Evolutionary conservation across 2,329 filamentous ascomycete genomes (phyloP).

Genomic region (Aspergillus sp.): DNA sequence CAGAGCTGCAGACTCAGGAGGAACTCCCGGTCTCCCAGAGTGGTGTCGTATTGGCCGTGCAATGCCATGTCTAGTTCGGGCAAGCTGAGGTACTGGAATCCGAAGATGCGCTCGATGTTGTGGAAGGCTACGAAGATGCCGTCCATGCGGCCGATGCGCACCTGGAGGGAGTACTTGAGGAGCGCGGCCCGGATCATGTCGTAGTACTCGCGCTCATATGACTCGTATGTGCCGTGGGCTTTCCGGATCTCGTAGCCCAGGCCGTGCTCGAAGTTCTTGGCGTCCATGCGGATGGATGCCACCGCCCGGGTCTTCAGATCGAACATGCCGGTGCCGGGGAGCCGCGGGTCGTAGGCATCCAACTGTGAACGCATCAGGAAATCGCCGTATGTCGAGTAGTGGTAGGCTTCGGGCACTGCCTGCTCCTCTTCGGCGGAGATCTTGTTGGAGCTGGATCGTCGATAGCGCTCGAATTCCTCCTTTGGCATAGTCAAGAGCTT

Average conservation of each 20-base stretch:
- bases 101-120: constrained; percentile 92
- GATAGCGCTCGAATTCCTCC: constrained; percentile 82
- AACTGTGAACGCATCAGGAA: constrained; percentile 95
- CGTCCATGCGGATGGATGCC: constrained; percentile 86
- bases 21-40: constrained; percentile 81
- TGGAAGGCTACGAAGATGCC: constrained; percentile 97
- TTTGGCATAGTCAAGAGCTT: constrained; percentile 84
- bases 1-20: constrained; percentile 75
- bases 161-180: constrained; percentile 94
- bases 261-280: constrained; percentile 69
- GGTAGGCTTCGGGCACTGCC: constrained; percentile 73
- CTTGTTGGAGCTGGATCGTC: constrained; percentile 66
- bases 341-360: constrained; percentile 80
- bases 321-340: constrained; percentile 92
- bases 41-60: constrained; percentile 71
- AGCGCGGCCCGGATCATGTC: constrained; percentile 96
- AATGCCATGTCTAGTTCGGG: constrained; percentile 85
- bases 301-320: constrained; percentile 95
- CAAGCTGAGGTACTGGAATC: constrained; percentile 90
- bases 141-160: constrained; percentile 96
- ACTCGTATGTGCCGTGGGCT: constrained; percentile 78
- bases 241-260: constrained; percentile 82
- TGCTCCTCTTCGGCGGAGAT: constrained; percentile 69
- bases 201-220: constrained; percentile 92
- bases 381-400: constrained; percentile 83